Evolutionary conservation across 2,329 filamentous ascomycete species (phyloP).

Genomic region (Ophiocordyceps camponoti-floridani): DNA sequence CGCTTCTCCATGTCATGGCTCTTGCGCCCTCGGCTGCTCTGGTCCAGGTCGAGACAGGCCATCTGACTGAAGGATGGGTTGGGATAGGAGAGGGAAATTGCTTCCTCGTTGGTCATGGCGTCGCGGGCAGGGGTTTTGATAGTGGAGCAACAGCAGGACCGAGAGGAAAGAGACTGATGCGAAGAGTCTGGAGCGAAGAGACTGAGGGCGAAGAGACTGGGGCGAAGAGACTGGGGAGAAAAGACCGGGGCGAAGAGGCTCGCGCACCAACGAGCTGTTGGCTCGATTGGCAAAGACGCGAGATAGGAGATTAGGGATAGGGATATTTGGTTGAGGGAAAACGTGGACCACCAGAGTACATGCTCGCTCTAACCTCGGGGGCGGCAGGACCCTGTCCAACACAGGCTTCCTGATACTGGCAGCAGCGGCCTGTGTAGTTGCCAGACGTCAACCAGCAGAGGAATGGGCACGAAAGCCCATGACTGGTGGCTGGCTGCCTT

Average conservation of each 20-base stretch:
- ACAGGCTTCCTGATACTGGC: background rate
- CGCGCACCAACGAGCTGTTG: no score
- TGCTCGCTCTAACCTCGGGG: background rate
- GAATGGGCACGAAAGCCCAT: background rate
- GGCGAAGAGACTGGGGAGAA: no score
- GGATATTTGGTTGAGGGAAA: no score
- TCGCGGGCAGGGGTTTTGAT: background rate
- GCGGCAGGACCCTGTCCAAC: background rate
- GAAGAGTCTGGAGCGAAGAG: no score
- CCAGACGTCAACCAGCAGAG: background rate
- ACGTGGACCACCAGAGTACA: no score
- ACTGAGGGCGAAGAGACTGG: no score
- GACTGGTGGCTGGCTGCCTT: background rate
- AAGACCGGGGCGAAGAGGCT: no score
- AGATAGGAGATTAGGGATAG: no score
- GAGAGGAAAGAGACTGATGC: no score
- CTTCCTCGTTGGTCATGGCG: conserved; percentile 1
- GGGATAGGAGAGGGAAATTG: conserved; percentile 6
- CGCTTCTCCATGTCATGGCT: background rate
- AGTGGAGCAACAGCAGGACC: background rate
- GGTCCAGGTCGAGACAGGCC: conserved; percentile 1
- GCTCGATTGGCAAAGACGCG: no score
- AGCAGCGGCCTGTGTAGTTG: background rate
- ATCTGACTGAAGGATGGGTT: conserved; percentile 9
- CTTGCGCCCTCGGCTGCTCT: background rate